Conservation (phyloP, 1,139 yeast species). For the Meyerozyma elateridarum region DNA sequence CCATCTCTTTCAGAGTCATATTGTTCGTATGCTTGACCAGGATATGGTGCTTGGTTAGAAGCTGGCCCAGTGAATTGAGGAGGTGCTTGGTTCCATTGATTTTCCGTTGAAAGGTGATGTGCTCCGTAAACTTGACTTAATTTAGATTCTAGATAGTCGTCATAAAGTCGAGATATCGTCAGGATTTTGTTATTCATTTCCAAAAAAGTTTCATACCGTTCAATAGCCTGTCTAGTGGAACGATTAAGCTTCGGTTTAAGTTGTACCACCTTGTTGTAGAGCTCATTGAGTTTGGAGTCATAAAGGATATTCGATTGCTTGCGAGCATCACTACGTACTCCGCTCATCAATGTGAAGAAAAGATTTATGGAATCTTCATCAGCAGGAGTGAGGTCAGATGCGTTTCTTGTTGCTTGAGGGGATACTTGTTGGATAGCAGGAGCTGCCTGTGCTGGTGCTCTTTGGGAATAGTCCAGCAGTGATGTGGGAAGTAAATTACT, state of each 20-base stretch:
- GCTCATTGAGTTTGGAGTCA: constrained; percentile 57
- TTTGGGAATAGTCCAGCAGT: constrained; percentile 7
- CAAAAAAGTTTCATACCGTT: constrained; percentile 64
- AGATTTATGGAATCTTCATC: constrained; percentile 69
- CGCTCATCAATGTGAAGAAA: constrained; percentile 62
- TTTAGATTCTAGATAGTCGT: constrained; percentile 69
- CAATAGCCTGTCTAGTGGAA: constrained; percentile 57
- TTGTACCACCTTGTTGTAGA: constrained; percentile 60
- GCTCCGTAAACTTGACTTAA: constrained; percentile 44
- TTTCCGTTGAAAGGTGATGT: constrained; percentile 19
- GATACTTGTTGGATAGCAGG: too few relatives aligned
- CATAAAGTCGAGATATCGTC: constrained; percentile 75
- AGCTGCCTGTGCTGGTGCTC: constrained; percentile 11
- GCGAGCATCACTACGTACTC: constrained; percentile 46
- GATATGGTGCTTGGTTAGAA: too few relatives aligned
- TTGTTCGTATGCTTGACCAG: too few relatives aligned
- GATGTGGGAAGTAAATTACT: constrained; percentile 18
- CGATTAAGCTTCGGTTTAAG: constrained; percentile 73
- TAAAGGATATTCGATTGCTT: constrained; percentile 48
- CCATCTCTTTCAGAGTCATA: too few relatives aligned
- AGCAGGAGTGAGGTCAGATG: constrained; percentile 41
- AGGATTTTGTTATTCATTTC: constrained; percentile 81
- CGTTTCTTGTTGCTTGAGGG: constrained; percentile 5
- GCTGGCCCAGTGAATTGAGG: constrained; percentile 1
- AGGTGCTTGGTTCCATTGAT: constrained; percentile 3